Base-by-base conservation (phyloP, 805 yeast genomes). In the Brettanomyces bruxellensis region DNA sequence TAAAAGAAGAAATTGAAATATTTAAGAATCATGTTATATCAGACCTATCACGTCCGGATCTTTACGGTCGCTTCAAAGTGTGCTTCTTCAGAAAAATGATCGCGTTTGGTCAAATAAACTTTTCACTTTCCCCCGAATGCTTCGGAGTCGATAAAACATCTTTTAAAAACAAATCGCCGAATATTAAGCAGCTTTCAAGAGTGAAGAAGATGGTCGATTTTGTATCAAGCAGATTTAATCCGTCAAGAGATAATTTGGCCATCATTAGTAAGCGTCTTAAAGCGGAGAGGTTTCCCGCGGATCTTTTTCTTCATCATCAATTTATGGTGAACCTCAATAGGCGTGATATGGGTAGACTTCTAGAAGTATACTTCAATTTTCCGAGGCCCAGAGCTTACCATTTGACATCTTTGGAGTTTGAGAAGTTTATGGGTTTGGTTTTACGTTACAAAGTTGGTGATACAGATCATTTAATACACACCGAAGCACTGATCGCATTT, bases 341-440 rank as follows among this genome's bases (percentile, higher is more conserved):
- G 4, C 35, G 25, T 6, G 44, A 49, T 34, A 9, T 46, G 11
- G 35, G 44, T 7, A 44, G 34, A 5, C 38, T 51, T 9, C 25
- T 55, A 7, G 52, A 52, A 9, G 32, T 54, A 9, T 55, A 52
- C 40, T 53, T 53, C 38, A 58, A 55, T 7, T 35, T 55, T 30
- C 55, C 57, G 1, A 34, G 45, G 28, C 55, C 52, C 8, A 49
- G 50, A 38, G 47, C 52, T 4, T 25, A 34, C n/a, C 39, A 53
- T 42, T 41, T 54, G 14, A 55, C 51, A 24, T 44, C 51, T 9
- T 45, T 40, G 12, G 56, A 54, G 35, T 51, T 55, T 40, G 59
- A 55, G 36, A 47, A 34, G 18, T 45, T 54, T 13, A 42, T 55
- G 46, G 36, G 43, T 6, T 14, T 45, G 5, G 36, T 54, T 5